Evolutionary conservation across 108 stramenopile species (phyloP), one percentile per base, ranked within the genome.

Genomic region (Nitzschia palea): DNA sequence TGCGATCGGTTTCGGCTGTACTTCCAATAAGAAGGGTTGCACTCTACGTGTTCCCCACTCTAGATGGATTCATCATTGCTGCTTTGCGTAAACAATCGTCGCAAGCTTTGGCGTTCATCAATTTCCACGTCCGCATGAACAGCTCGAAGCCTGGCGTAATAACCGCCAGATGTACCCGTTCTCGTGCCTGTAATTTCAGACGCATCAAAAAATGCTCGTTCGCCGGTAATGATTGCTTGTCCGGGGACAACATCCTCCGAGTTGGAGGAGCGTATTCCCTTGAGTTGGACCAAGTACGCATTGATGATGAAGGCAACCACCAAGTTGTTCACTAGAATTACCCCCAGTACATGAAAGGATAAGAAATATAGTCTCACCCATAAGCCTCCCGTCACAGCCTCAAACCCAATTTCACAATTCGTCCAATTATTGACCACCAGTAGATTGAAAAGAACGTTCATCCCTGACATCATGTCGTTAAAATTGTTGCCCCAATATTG

Each of bases 391-490:
- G 73, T 67, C 14, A 67, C 65, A 15, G 45, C 65, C 65, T 74
- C 73, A 61, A 78, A 76, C 3, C 82, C 82, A 50, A 72, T 62
- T 57, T 79, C 77, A 27, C 71, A 79, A 20, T 76, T 78, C 1
- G 84, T 82, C 93, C 93, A 95, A 62, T 91, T 91, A 67, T 91
- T 95, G 0, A 88, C 84, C 1, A 91, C 89, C 18, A 95, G 28
- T 15, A 88, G 69, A 67, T 88, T 90, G 66, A 95, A 91, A 8
- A 89, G 63, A 17, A 91, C 89, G 62, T 91, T 89, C 73, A 89
- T 73, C 0, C 80, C 86, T 36, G 74, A 70, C 23, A 85, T 53
- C 82, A 88, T 74, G 60, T 95, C 93, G 55, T 95, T 95, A 77
- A 91, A 95, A 53, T 91, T 90, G 67, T 91, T 91, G 0, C 81